phyloP scores from a whole-genome alignment of 306 rosid species.

The Trifolium subterraneum region DNA sequence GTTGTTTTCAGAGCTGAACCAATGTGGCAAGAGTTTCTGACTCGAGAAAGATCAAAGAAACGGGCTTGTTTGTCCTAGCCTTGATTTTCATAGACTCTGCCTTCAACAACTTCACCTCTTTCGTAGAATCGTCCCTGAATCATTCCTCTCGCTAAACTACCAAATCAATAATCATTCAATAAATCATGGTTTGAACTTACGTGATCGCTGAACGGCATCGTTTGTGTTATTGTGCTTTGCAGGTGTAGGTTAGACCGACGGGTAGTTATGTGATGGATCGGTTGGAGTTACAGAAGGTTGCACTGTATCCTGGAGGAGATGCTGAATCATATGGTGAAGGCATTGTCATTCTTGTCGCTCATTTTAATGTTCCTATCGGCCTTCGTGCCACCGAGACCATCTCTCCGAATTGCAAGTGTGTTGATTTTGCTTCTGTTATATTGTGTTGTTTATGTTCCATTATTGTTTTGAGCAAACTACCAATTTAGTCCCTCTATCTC shows the following conservation, averaged over 20 bases:
- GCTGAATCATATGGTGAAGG: conserved; percentile 55
- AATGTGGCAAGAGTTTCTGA: neutral
- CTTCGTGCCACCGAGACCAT: conserved; percentile 77
- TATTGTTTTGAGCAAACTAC: neutral
- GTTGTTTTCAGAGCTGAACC: too few species aligned
- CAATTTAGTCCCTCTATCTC: neutral
- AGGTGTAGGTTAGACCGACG: conserved; percentile 98
- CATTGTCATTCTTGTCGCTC: conserved; percentile 76
- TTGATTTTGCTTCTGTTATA: conserved; percentile 3
- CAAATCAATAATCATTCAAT: neutral
- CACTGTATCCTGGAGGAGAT: conserved; percentile 62
- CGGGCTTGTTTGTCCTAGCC: conserved; percentile 71
- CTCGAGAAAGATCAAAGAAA: conserved; percentile 52
- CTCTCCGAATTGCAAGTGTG: conserved; percentile 75
- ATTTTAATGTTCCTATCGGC: conserved; percentile 73
- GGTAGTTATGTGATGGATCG: conserved; percentile 98
- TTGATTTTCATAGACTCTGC: conserved; percentile 79
- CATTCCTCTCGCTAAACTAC: conserved; percentile 70
- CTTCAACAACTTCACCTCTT: conserved; percentile 75
- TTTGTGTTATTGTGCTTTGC: neutral
- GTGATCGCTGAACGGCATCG: neutral
- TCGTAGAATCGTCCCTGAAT: conserved; percentile 76
- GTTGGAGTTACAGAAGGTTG: conserved; percentile 84
- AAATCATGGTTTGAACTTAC: neutral
- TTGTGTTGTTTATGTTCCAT: neutral